phyloP scores from a whole-genome alignment of 164 flowering plant genomes.

The Pachysandra terminalis region DNA sequence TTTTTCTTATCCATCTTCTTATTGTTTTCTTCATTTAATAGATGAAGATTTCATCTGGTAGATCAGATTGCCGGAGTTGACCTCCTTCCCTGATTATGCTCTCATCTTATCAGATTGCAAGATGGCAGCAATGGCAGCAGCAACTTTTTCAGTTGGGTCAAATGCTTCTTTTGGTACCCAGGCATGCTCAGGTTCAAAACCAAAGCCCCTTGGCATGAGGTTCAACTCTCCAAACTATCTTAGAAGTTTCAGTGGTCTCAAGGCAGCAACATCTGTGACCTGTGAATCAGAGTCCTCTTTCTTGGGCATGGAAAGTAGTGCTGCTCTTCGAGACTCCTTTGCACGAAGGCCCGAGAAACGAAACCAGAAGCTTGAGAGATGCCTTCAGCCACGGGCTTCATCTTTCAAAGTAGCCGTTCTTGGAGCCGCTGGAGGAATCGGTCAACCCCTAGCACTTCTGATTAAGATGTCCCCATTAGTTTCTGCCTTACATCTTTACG shows the following conservation, averaged over 20 bases:
- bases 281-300: constrained; percentile 41
- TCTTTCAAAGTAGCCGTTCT: constrained; percentile 66
- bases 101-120: constrained; percentile 13
- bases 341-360: constrained; percentile 32
- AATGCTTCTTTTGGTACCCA: constrained; percentile 25
- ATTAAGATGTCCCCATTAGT: constrained; percentile 70
- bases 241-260: constrained; percentile 45
- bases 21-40: no score
- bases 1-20: no score
- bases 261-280: constrained; percentile 33
- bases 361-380: constrained; percentile 19
- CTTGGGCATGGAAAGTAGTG: constrained; percentile 34
- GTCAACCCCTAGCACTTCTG: constrained; percentile 50
- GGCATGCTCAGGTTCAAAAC: constrained; percentile 21
- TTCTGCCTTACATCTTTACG: constrained; percentile 57
- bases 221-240: constrained; percentile 25
- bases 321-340: constrained; percentile 33
- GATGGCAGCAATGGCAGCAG: constrained; percentile 57
- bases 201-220: constrained; percentile 25
- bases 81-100: no score
- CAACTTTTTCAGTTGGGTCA: constrained; percentile 46
- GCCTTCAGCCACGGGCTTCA: constrained; percentile 38
- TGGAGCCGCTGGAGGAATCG: constrained; percentile 73
- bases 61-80: no score
- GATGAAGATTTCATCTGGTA: no score